Percentiles rank a stretch among this genome's conserved stretches.
Conservation (phyloP, 257 asterid genomes). For the Sherardia arvensis region DNA sequence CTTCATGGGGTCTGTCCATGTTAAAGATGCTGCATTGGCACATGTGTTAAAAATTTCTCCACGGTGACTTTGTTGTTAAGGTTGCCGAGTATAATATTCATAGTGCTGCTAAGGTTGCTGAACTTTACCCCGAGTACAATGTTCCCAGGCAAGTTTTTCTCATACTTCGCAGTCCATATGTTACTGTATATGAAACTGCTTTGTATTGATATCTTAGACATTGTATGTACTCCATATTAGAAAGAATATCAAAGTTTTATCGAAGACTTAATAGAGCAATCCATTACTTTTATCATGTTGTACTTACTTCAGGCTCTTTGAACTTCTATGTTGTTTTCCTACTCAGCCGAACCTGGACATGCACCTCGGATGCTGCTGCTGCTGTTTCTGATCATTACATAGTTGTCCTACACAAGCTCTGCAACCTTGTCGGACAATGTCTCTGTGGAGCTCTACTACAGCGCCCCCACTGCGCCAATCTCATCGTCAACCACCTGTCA, state of each 20-base stretch:
- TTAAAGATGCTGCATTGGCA: constrained; percentile 78
- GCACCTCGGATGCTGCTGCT: constrained; percentile 7
- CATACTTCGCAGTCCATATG: no score
- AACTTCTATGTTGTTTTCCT: no score
- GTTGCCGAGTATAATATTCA: no score
- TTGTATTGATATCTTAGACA: no score
- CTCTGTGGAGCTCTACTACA: constrained; percentile 27
- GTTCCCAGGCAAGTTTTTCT: constrained; percentile 48
- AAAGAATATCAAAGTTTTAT: no score
- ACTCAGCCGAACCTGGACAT: constrained; percentile 31
- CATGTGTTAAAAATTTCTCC: constrained; percentile 82
- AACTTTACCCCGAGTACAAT: constrained; percentile 63
- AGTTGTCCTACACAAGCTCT: constrained; percentile 2
- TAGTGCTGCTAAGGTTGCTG: constrained; percentile 74
- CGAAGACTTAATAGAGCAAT: no score
- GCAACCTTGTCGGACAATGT: constrained; percentile 20
- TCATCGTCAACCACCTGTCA: constrained; percentile 28
- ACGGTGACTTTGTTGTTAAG: constrained; percentile 64
- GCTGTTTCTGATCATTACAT: constrained; percentile 1
- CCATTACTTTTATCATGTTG: no score
- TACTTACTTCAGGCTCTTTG: no score
- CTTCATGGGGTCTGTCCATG: constrained; percentile 72
- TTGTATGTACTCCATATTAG: no score
- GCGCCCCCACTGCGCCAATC: constrained; percentile 36
- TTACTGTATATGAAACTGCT: no score